A percentile compares a stretch with the other conserved stretches of the same genome.
These are phyloP conservation scores for Podaxis sp. DNA, from an alignment of 768 basidiomycete genomes.

Conservation along the genomic window DNA sequence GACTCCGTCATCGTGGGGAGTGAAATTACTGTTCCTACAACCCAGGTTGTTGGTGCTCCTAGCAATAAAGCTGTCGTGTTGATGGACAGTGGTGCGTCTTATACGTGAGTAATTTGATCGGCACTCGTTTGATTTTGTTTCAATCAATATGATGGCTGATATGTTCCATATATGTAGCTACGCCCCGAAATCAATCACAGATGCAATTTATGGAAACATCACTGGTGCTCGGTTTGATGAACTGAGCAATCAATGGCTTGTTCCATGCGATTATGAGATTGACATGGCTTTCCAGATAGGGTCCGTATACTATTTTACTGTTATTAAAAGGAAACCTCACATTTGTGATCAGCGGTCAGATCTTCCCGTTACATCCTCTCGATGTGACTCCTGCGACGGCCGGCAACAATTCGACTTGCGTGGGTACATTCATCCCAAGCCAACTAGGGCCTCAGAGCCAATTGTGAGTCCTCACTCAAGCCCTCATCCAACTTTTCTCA, in stretches of 20 bases:
- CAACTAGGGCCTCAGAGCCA: conserved; percentile 57
- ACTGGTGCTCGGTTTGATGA: conserved; percentile 62
- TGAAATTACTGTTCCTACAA: conserved; percentile 51
- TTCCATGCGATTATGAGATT: conserved; percentile 75
- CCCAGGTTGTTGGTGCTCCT: conserved; percentile 56
- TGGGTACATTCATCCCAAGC: conserved; percentile 77
- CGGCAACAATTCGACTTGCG: conserved; percentile 49
- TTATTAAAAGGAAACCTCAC: conserved; percentile 8
- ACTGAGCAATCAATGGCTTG: conserved; percentile 57
- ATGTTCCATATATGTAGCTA: conserved; percentile 45
- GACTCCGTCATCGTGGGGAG: conserved; percentile 68
- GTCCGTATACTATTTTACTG: conserved; percentile 38
- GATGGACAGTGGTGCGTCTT: conserved; percentile 82
- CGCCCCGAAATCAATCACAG: conserved; percentile 59
- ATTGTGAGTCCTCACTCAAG: conserved; percentile 49
- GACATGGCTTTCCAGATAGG: conserved; percentile 78
- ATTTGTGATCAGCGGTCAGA: conserved; percentile 51
- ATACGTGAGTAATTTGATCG: conserved; percentile 51
- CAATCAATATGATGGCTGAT: not conserved
- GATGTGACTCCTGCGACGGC: conserved; percentile 59
- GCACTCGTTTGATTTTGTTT: not conserved
- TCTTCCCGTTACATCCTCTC: conserved; percentile 79
- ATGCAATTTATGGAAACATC: conserved; percentile 68
- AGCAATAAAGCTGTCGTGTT: conserved; percentile 71
- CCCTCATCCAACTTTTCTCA: conserved; percentile 6